phyloP scores from a whole-genome alignment of 306 rosid species.

The Cicer cuneatum region DNA sequence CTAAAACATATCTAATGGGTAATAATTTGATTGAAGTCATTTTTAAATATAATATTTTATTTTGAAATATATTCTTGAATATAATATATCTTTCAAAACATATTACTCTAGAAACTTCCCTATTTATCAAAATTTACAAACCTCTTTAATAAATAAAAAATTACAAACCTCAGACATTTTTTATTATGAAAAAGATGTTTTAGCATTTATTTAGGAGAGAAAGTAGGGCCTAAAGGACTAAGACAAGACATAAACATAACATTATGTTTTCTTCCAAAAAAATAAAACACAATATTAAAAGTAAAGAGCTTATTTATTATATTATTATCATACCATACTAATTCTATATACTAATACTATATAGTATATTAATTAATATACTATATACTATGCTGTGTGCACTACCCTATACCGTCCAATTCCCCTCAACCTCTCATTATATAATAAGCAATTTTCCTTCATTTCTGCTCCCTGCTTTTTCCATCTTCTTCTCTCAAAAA shows the following conservation, averaged over 20 bases:
- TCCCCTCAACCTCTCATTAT: slow-evolving; percentile 44
- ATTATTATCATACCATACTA: neutral
- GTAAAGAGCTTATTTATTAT: neutral
- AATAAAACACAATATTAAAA: neutral
- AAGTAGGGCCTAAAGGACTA: neutral
- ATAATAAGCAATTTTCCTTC: slow-evolving; percentile 37
- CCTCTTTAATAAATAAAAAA: no score
- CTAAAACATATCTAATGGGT: neutral
- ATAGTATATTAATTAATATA: neutral
- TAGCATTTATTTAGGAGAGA: neutral
- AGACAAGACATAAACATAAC: no score
- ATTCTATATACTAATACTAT: no score
- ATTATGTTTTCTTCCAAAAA: no score
- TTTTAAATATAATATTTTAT: neutral
- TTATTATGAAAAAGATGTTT: neutral
- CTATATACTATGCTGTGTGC: slow-evolving; percentile 20
- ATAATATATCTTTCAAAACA: no score
- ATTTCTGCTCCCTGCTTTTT: slow-evolving; percentile 31
- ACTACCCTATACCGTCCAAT: slow-evolving; percentile 33
- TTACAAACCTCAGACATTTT: no score
- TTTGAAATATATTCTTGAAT: no score
- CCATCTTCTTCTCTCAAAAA: slow-evolving; percentile 29
- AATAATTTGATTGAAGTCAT: neutral
- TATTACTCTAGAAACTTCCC: no score
- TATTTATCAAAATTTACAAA: no score